Evolutionary conservation across 2,329 filamentous ascomycete species (phyloP), one percentile per base, ranked within the genome.

Genomic region (Trichoderma koningii): DNA sequence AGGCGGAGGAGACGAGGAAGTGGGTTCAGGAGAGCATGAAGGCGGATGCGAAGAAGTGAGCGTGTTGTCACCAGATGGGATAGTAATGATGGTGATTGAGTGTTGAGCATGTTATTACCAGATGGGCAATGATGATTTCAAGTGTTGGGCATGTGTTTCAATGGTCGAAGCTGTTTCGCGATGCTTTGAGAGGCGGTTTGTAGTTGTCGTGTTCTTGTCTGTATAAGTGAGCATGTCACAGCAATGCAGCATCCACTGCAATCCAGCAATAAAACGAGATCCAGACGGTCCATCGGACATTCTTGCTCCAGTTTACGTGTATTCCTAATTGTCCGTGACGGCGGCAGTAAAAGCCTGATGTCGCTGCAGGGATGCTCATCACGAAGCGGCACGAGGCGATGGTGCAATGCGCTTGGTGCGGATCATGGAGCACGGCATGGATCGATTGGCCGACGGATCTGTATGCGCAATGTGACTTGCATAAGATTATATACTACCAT

Each of bases 21-120:
- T 93, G 90, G 90, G 82, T 94, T 21, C 84, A 90, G 76, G 73
- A 81, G 51, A 84, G 87, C 2, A 92, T 91, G 89, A 85, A 89
- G 77, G 80, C 82, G 0, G 88, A 91, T 76, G 81, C 84, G 2
- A 82, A 85, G 74, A 83, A 83, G 67, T 75, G 64, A 72, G 34
- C 10, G 5, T 14, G 34, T 14, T 15, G 9, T 19, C 9, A 34
- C 10, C 7, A 10, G 7, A 12, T 10, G 30, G 3, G 30, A 34
- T 10, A 10, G 30, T 10, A 34, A 9, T 34, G 30, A 34, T 34
- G 30, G 3, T 34, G 10, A 30, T 30, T 7, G 6, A 34, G 30
- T 10, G 10, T 34, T 34, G 30, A 10, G 3, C 9, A 9, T 3
- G 30, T 9, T 23, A 23, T 23, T 19, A 1, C 10, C 10, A 10